Evolutionary conservation across 768 basidiomycete species (phyloP).

Genomic region (Stropharia rugosoannulata): DNA sequence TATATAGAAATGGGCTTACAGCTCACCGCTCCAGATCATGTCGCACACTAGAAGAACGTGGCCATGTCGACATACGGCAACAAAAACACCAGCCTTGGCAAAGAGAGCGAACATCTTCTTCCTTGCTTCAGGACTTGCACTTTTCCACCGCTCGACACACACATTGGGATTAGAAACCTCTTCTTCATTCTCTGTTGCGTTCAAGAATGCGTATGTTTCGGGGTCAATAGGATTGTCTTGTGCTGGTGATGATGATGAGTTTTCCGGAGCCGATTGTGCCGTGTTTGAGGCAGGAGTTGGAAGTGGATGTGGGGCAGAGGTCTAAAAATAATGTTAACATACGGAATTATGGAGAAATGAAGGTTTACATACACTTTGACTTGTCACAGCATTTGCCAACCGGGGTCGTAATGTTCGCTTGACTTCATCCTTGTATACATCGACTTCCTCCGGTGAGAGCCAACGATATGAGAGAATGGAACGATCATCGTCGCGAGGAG

Average conservation of each 20-base stretch:
- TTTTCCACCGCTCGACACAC: constrained; percentile 20
- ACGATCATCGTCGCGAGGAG: background rate
- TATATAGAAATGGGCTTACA: constrained; percentile 13
- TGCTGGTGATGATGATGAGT: too few relatives aligned
- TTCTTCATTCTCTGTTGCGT: constrained; percentile 14
- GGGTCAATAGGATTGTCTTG: background rate
- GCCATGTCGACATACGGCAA: constrained; percentile 26
- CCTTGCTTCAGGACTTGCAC: constrained; percentile 14
- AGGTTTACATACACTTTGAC: too few relatives aligned
- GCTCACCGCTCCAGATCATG: constrained; percentile 25
- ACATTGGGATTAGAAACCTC: constrained; percentile 1
- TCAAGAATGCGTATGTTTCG: constrained; percentile 17
- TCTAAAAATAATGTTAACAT: too few relatives aligned
- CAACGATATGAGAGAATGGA: background rate
- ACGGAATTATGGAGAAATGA: background rate
- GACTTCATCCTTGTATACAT: constrained; percentile 14
- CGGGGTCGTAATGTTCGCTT: too few relatives aligned
- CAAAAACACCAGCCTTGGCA: constrained; percentile 23
- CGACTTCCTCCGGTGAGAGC: constrained; percentile 4
- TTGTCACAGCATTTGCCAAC: too few relatives aligned
- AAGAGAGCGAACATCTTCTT: constrained; percentile 23
- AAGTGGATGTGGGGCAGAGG: too few relatives aligned
- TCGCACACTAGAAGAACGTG: constrained; percentile 24
- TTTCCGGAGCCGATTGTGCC: too few relatives aligned
- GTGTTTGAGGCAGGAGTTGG: too few relatives aligned